Evolutionary conservation across 2,329 filamentous ascomycete genomes (phyloP).

Genomic region (Berkeleyomyces basicola): DNA sequence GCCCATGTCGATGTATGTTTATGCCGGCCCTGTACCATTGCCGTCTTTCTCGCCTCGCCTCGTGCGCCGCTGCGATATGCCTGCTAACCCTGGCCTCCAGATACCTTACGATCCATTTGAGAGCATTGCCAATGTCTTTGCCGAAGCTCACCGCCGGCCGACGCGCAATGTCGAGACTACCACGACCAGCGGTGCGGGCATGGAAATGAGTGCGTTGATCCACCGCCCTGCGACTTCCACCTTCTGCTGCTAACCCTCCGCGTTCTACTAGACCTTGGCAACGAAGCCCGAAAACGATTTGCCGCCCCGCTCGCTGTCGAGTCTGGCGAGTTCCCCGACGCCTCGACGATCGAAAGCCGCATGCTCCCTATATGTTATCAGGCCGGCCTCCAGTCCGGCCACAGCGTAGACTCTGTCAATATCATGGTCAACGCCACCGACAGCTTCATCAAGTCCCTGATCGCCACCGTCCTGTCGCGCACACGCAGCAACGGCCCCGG

Average conservation of each 20-base stretch:
- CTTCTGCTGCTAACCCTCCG: background rate
- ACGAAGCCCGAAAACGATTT: slow-evolving; percentile 51
- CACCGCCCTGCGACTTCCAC: no score
- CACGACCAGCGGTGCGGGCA: slow-evolving; percentile 55
- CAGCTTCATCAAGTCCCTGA: slow-evolving; percentile 48
- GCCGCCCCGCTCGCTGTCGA: slow-evolving; percentile 47
- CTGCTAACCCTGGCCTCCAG: slow-evolving; percentile 9
- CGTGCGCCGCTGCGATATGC: background rate
- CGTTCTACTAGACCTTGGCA: slow-evolving; percentile 37
- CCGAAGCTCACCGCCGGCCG: slow-evolving; percentile 31
- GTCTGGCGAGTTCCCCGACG: slow-evolving; percentile 53
- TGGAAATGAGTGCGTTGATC: slow-evolving; percentile 46
- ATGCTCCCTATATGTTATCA: slow-evolving; percentile 57
- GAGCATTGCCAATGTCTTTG: slow-evolving; percentile 34
- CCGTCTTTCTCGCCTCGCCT: background rate
- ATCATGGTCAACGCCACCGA: slow-evolving; percentile 51
- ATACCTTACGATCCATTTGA: slow-evolving; percentile 36
- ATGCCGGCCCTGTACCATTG: background rate
- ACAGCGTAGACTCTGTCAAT: slow-evolving; percentile 41
- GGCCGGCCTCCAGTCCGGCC: slow-evolving; percentile 41
- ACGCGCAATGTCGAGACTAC: slow-evolving; percentile 41
- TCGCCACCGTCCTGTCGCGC: slow-evolving; percentile 46
- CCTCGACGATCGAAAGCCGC: slow-evolving; percentile 42
- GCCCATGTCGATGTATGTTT: slow-evolving; percentile 41
- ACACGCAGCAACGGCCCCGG: slow-evolving; percentile 49